These are phyloP conservation scores for Leccinum rimulosum DNA, from an alignment of 768 basidiomycete genomes.

Conservation along the genomic window DNA sequence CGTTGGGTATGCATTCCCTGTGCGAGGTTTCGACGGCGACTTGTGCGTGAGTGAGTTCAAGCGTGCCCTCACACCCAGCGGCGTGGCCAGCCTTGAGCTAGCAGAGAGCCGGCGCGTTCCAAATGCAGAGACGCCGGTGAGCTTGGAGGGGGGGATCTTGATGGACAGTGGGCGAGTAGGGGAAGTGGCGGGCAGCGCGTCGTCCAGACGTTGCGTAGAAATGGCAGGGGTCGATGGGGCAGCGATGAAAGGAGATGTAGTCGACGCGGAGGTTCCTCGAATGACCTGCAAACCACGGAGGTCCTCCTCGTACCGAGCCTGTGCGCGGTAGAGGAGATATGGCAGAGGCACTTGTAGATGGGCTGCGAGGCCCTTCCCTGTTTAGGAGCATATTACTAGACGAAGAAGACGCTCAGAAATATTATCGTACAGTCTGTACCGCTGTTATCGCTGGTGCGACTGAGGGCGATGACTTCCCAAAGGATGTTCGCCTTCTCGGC, in stretches of 20 bases:
- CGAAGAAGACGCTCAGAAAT: background rate
- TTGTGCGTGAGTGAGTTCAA: conserved; percentile 64
- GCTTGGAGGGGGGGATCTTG: conserved; percentile 22
- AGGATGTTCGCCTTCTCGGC: conserved; percentile 79
- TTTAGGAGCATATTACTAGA: background rate
- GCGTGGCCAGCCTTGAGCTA: conserved; percentile 49
- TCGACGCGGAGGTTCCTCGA: conserved; percentile 49
- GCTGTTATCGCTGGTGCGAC: conserved; percentile 66
- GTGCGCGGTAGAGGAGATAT: conserved; percentile 80
- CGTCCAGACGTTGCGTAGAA: conserved; percentile 13
- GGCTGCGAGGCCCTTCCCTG: conserved; percentile 82
- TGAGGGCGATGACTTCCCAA: conserved; percentile 84
- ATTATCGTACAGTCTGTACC: conserved; percentile 72
- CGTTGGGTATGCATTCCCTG: conserved; percentile 3
- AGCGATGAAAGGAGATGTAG: conserved; percentile 27
- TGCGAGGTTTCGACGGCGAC: conserved; percentile 37
- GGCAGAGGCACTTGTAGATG: conserved; percentile 81
- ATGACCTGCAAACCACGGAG: conserved; percentile 75
- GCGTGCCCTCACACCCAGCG: conserved; percentile 66
- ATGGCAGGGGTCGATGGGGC: conserved; percentile 13
- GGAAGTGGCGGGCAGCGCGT: conserved; percentile 12
- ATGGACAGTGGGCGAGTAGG: conserved; percentile 21
- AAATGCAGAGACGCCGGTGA: conserved; percentile 4
- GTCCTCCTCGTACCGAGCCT: conserved; percentile 83
- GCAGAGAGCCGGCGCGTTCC: conserved; percentile 30